Base-by-base conservation (phyloP, 495 filamentous ascomycete genomes). In the Talaromyces ruber region DNA sequence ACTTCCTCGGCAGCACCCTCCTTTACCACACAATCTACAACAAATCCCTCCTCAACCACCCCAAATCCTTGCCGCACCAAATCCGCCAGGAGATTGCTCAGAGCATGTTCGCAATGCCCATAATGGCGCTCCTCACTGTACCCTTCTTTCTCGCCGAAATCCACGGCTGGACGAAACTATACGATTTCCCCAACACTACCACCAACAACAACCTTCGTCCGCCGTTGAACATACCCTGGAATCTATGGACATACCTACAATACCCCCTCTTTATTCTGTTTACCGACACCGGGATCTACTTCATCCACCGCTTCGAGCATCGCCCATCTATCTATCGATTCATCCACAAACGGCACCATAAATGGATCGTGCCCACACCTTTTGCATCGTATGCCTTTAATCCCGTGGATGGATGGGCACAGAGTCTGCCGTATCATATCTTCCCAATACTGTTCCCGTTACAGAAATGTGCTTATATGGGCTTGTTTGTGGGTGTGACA, bases 341-440 rank as follows among this genome's bases (percentile, higher is more conserved):
- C 51, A 79, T 92, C 12, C 88, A 92, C 81, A 92, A 92, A 81
- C 84, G 86, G 39, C 88, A 92, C 74, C 88, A 92, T 82, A 91
- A 90, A 76, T 92, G 88, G 88, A 90, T 91, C 75, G 87, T 90
- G 84, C 89, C 88, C n/a, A 90, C 88, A 4, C 89, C 88, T 14
- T 91, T 76, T 69, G 89, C 88, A 11, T 81, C 78, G 61, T 82
- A 89, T 74, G 88, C 88, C 61, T 91, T 91, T 81, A 87, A 91
- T 77, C 88, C 88, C 2, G 62, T 91, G 25, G 88, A 91, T 72
- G 88, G 88, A 69, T 91, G 79, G 67, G 72, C 81, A 21, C 88
- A 91, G 77, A 82, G 84, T 64, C 52, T 90, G 21, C 88, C 88
- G 6, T 92, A 91, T 76, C 88, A 91, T 74, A 37, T 90, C 61